Evolutionary conservation across 1,139 yeast genomes (phyloP).

Genomic region (Candida sojae): DNA sequence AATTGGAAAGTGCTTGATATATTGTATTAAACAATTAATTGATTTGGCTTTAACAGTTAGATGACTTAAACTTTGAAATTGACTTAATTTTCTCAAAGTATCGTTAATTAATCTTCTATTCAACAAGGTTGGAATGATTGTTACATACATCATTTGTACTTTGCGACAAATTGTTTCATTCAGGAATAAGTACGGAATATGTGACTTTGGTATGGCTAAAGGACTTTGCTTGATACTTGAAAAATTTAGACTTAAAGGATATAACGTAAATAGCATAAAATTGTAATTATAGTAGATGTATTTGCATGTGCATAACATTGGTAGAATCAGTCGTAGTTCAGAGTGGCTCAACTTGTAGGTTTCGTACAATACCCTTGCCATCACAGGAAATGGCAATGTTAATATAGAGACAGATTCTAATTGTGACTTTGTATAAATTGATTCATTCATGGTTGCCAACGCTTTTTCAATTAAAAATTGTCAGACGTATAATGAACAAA

Average conservation of each 20-base stretch:
- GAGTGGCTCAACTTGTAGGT: constrained; percentile 7
- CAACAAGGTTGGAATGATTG: not conserved
- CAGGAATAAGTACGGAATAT: not conserved
- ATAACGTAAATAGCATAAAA: constrained; percentile 16
- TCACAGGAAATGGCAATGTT: constrained; percentile 18
- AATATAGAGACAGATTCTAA: constrained; percentile 4
- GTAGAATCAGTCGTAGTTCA: constrained; percentile 5
- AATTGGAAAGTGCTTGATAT: constrained; percentile 8
- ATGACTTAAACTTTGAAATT: constrained; percentile 5
- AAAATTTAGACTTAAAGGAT: constrained; percentile 12
- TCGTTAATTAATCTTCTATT: not conserved
- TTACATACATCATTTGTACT: not conserved
- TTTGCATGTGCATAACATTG: constrained; percentile 18
- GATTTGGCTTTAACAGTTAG: constrained; percentile 2
- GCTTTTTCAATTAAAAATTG: not conserved
- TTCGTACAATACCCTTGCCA: constrained; percentile 17
- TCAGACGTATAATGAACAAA: not conserved
- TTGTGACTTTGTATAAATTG: not conserved
- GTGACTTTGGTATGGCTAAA: not conserved
- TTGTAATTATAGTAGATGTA: constrained; percentile 12
- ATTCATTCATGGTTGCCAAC: not conserved
- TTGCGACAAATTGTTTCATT: not conserved
- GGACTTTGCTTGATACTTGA: not conserved
- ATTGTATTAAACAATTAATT: not conserved
- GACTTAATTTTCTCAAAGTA: not conserved